Base-by-base conservation (phyloP, 1,284 basidiomycete species). In the Sutorius eximius region DNA sequence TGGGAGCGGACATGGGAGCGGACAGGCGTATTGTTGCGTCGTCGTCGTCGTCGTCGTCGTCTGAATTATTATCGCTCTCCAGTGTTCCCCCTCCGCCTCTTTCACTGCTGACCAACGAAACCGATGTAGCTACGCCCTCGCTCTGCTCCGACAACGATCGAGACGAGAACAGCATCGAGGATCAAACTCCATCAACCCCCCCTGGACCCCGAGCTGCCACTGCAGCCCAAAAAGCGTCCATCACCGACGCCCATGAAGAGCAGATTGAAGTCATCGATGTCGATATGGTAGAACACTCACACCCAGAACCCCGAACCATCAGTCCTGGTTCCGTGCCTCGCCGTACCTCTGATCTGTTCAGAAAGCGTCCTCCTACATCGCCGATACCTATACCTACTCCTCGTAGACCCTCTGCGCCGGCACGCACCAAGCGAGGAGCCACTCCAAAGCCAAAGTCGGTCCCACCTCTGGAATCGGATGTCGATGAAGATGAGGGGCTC, bases 121-220 rank as follows among this genome's bases (percentile, higher is more conserved):
- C 71, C 1, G 67, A 69, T 27, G 53, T 71, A 20, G 72, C 79
- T 10, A 88, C 87, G 0, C 87, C 87, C 0, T 89, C 87, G 0
- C 72, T 89, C 5, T 86, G 81, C 60, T 89, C 86, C 3, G 86
- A 89, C 63, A 84, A 83, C 48, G 80, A 80, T 11, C 65, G 70
- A 41, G 77, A 78, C 22, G 78, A 79, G 36, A 74, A 70, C 8
- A 77, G 74, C 49, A 71, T 75, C 1, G 78, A 82, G 24, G 80
- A 82, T 36, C 71, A 62, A 33, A 66, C 72, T 3, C 82, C 80
- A 2, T 76, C 76, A 1, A 76, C 75, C 12, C 74, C 74, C 13
- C 74, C 73, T 30, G 67, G 71, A 13, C 61, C 59, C 11, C 59
- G 57, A 33, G 3, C 41, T 18, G 38, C 45, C 34, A 15, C 45